Evolutionary conservation across 768 basidiomycete genomes (phyloP).

Genomic region (Austroboletus festivus): DNA sequence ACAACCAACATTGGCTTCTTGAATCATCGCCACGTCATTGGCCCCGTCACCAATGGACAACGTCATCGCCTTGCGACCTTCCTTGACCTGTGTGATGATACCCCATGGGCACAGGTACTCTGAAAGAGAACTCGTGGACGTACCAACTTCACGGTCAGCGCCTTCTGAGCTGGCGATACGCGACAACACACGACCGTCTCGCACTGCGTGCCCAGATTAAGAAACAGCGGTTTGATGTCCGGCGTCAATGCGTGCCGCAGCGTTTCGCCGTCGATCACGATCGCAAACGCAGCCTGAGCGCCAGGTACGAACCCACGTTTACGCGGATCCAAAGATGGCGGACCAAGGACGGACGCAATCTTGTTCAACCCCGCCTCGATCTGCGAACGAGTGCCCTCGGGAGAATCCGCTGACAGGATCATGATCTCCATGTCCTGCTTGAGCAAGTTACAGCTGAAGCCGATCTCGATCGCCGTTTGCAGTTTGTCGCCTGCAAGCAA

Average conservation of each 20-base stretch:
- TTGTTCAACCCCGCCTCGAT: constrained; percentile 94
- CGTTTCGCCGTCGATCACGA: constrained; percentile 96
- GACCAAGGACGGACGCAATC: constrained; percentile 82
- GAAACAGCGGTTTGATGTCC: constrained; percentile 79
- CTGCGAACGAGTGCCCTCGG: constrained; percentile 73
- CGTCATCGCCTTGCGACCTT: constrained; percentile 94
- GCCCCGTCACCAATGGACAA: constrained; percentile 96
- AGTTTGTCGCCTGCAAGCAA: constrained; percentile 80
- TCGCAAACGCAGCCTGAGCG: constrained; percentile 76
- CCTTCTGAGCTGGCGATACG: constrained; percentile 96
- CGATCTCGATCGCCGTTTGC: constrained; percentile 98
- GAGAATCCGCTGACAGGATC: constrained; percentile 86
- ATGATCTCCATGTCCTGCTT: constrained; percentile 95
- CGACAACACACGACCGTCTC: constrained; percentile 98
- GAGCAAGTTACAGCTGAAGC: constrained; percentile 90
- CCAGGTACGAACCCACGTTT: constrained; percentile 67
- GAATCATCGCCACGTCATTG: constrained; percentile 99
- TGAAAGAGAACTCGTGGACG: constrained; percentile 20
- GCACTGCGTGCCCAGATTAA: constrained; percentile 92
- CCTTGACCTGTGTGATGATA: constrained; percentile 76
- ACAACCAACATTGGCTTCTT: constrained; percentile 97
- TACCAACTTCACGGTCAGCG: constrained; percentile 91
- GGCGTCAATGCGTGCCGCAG: constrained; percentile 75
- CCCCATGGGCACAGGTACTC: background rate
- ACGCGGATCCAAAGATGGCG: constrained; percentile 57